Percentiles rank a stretch among this genome's conserved stretches.
These are phyloP conservation scores for Ceratocystis destructans DNA, from an alignment of 2,329 filamentous ascomycete species.

Conservation along the genomic window DNA sequence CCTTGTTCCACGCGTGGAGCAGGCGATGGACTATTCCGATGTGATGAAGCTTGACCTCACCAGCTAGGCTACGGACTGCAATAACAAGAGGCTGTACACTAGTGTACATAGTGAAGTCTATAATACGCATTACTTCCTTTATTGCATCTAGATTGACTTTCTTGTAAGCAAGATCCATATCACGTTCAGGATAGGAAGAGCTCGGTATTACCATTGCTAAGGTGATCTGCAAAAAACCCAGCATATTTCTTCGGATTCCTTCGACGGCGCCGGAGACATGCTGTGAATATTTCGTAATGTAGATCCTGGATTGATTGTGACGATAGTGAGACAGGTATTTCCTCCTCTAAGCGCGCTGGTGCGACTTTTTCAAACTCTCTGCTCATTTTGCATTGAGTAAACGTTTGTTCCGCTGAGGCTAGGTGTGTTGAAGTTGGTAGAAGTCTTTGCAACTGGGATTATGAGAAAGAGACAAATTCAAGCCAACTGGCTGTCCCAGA, in stretches of 20 bases:
- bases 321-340: not conserved
- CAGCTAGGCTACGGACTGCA: not conserved
- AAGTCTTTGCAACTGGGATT: not conserved
- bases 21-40: not conserved
- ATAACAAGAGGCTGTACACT: not conserved
- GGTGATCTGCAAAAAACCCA: not conserved
- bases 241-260: not conserved
- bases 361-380: not conserved
- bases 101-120: not conserved
- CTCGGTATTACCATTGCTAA: not conserved
- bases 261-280: not conserved
- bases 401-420: not conserved
- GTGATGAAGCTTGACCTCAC: not conserved
- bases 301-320: not conserved
- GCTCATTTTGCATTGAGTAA: not conserved
- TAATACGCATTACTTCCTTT: not conserved
- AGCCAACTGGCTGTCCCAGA: too few relatives aligned
- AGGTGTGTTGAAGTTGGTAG: not conserved
- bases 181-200: not conserved
- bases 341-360: not conserved
- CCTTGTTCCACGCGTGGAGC: slow-evolving; percentile 5
- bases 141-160: not conserved
- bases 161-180: not conserved
- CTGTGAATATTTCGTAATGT: not conserved
- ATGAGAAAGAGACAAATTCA: too few relatives aligned